Evolutionary conservation across 768 basidiomycete species (phyloP).

Genomic region (Paxillus ammoniavirescens): DNA sequence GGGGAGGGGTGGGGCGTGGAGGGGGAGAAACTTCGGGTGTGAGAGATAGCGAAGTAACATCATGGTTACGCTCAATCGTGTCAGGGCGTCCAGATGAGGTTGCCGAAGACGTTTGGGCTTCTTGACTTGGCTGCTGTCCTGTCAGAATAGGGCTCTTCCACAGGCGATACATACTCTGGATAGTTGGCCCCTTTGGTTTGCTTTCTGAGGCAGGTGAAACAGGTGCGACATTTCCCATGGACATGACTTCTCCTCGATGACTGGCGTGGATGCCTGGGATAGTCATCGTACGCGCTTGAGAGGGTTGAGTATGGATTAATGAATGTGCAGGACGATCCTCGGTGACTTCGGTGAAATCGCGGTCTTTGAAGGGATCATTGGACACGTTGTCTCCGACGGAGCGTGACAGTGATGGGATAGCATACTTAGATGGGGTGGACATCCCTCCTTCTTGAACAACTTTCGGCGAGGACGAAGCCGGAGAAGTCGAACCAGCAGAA

Average conservation of each 20-base stretch:
- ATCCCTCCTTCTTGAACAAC: constrained; percentile 18
- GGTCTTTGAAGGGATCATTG: constrained; percentile 30
- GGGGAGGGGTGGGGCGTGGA: constrained; percentile 34
- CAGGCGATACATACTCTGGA: constrained; percentile 70
- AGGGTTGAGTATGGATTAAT: constrained; percentile 73
- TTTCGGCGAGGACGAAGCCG: constrained; percentile 16
- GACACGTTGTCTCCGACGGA: constrained; percentile 29
- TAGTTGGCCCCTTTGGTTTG: constrained; percentile 47
- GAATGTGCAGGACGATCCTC: constrained; percentile 33
- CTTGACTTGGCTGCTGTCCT: constrained; percentile 24
- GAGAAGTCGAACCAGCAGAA: constrained; percentile 26
- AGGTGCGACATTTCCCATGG: constrained; percentile 72
- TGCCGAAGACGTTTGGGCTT: constrained; percentile 8
- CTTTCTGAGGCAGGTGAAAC: constrained; percentile 39
- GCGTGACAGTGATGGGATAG: constrained; percentile 36
- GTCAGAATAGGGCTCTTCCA: constrained; percentile 57
- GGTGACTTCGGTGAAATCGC: constrained; percentile 28
- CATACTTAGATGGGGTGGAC: constrained; percentile 20
- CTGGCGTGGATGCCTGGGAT: constrained; percentile 87
- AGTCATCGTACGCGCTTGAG: constrained; percentile 74
- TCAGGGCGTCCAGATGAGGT: constrained; percentile 10
- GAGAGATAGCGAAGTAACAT: constrained; percentile 29
- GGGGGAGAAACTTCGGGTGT: constrained; percentile 20
- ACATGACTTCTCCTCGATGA: constrained; percentile 83
- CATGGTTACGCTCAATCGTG: constrained; percentile 24